Conservation (phyloP, 192 early-diverging fungal species). For the Entomortierella lignicola region DNA sequence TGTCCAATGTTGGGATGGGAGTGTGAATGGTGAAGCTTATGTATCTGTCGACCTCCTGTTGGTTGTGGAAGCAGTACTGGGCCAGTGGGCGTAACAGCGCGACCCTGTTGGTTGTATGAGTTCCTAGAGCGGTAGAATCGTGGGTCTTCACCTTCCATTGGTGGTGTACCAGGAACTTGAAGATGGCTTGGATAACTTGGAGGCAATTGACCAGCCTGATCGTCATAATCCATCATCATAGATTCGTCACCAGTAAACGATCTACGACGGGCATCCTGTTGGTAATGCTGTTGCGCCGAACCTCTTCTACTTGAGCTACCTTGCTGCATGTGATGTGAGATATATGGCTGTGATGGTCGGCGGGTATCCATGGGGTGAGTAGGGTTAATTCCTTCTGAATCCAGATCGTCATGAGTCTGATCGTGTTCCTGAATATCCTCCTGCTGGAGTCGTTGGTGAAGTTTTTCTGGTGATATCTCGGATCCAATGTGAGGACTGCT, state of each 20-base stretch:
- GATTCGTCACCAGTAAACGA: slow-evolving; percentile 29
- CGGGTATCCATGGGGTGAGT: slow-evolving; percentile 17
- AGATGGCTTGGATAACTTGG: slow-evolving; percentile 6
- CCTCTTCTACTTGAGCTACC: slow-evolving; percentile 16
- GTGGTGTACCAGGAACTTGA: slow-evolving; percentile 34
- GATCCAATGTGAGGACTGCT: slow-evolving; percentile 4
- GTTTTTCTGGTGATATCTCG: slow-evolving; percentile 16
- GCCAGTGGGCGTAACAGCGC: slow-evolving; percentile 17
- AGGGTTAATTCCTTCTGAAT: not conserved
- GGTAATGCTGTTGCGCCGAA: slow-evolving; percentile 19
- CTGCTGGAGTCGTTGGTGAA: slow-evolving; percentile 12
- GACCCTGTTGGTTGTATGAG: slow-evolving; percentile 8
- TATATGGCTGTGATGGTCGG: slow-evolving; percentile 10
- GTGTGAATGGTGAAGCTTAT: slow-evolving; percentile 49
- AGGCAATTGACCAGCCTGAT: not conserved
- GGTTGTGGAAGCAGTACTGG: not conserved
- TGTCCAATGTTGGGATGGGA: slow-evolving; percentile 54
- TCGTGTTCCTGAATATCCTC: slow-evolving; percentile 11
- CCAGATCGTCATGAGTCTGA: slow-evolving; percentile 12
- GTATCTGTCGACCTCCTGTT: slow-evolving; percentile 6
- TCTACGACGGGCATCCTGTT: slow-evolving; percentile 19
- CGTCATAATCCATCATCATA: slow-evolving; percentile 47
- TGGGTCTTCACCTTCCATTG: slow-evolving; percentile 29
- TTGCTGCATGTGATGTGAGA: not conserved
- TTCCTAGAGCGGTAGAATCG: slow-evolving; percentile 22